phyloP scores from a whole-genome alignment of 1,284 basidiomycete genomes.

The Cryptococcus sp. region DNA sequence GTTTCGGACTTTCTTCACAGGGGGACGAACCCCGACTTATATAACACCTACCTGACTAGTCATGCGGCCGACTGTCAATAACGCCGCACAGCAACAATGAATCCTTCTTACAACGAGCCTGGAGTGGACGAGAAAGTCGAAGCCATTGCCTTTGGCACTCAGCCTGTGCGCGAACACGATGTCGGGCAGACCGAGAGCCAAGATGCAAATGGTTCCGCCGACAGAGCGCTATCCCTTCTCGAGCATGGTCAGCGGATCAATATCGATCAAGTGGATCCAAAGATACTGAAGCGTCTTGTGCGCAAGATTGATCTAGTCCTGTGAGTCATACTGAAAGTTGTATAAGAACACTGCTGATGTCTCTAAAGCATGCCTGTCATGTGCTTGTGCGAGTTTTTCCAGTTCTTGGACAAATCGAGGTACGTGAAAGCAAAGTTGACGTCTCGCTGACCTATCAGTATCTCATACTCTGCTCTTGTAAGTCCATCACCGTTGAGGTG shows the following conservation, averaged over 20 bases:
- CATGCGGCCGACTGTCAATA: too few species aligned
- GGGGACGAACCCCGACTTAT: too few species aligned
- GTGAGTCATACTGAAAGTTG: not conserved
- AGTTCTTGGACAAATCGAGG: conserved; percentile 7
- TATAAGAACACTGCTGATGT: not conserved
- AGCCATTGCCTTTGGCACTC: too few species aligned
- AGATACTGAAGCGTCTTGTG: not conserved
- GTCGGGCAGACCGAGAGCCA: too few species aligned
- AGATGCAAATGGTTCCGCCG: conserved; percentile 14
- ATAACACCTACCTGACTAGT: too few species aligned
- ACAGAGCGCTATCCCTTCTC: conserved; percentile 2
- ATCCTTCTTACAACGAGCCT: too few species aligned
- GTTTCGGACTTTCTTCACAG: too few species aligned
- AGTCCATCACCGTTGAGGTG: too few species aligned
- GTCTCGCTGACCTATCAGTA: not conserved
- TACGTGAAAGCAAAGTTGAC: too few species aligned
- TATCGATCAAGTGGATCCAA: conserved; percentile 2
- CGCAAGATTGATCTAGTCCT: conserved; percentile 5
- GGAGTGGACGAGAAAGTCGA: too few species aligned
- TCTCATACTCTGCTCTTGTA: conserved; percentile 3
- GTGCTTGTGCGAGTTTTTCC: conserved; percentile 8
- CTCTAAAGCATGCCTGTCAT: conserved; percentile 4
- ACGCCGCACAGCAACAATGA: too few species aligned
- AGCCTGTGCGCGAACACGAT: too few species aligned
- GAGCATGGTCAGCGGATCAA: conserved; percentile 1